A percentile compares a stretch with the other conserved stretches of the same genome.
phyloP scores from a whole-genome alignment of 2,329 filamentous ascomycete species.

The Phymatotrichopsis omnivora region DNA sequence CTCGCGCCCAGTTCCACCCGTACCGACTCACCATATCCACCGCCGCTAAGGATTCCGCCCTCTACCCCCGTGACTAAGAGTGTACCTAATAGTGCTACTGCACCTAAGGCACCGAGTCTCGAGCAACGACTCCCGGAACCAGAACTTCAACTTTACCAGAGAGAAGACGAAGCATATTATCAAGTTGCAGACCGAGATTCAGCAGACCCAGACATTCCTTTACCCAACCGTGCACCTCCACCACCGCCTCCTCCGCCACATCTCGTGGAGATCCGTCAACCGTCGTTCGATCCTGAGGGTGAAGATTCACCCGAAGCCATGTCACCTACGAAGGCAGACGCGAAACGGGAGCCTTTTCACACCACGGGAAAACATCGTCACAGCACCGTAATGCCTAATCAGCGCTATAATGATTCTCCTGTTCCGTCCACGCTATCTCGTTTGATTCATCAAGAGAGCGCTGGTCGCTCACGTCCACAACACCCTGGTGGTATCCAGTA shows the following conservation, averaged over 20 bases:
- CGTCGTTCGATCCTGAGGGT: constrained; percentile 4
- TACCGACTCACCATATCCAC: no score
- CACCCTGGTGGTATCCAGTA: constrained; percentile 12
- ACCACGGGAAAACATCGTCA: background rate
- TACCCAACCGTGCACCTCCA: constrained; percentile 13
- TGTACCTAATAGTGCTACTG: no score
- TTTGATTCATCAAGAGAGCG: constrained; percentile 15
- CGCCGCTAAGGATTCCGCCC: no score
- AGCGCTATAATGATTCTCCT: constrained; percentile 13
- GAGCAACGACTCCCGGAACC: no score
- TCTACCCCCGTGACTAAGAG: no score
- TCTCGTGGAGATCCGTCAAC: constrained; percentile 19
- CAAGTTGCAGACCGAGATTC: no score
- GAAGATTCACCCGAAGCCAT: no score
- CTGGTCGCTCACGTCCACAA: constrained; percentile 12
- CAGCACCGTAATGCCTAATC: background rate
- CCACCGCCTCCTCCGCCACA: constrained; percentile 15
- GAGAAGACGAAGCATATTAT: no score
- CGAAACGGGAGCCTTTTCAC: background rate
- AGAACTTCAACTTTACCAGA: no score
- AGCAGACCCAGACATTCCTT: no score
- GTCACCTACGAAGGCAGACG: background rate
- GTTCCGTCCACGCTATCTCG: constrained; percentile 23
- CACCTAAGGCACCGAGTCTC: no score
- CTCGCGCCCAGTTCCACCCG: no score